Conservation (phyloP, 495 filamentous ascomycete species). For the Aspergillus asperescens region DNA sequence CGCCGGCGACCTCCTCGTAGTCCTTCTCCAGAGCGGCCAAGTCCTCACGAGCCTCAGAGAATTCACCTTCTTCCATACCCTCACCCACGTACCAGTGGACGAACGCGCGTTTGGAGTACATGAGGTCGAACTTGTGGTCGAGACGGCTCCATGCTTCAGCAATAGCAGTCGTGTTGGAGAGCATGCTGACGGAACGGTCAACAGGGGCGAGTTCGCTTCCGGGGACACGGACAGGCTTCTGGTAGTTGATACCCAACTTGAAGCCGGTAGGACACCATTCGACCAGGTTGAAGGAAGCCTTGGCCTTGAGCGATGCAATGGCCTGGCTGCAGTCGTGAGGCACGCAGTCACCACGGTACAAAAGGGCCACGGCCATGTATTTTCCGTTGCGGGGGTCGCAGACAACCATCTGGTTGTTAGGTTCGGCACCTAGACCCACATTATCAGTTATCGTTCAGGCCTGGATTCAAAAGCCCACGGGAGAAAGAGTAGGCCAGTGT, state of each 20-base stretch:
- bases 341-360: conserved; percentile 87
- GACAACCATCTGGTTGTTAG: conserved; percentile 95
- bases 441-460: conserved; percentile 3
- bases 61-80: conserved; percentile 95
- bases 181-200: conserved; percentile 83
- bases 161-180: conserved; percentile 89
- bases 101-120: conserved; percentile 94
- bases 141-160: conserved; percentile 85
- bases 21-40: conserved; percentile 85
- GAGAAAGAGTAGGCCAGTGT: background rate
- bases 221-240: conserved; percentile 77
- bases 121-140: conserved; percentile 92
- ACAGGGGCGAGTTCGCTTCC: conserved; percentile 73
- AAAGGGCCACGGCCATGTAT: conserved; percentile 87
- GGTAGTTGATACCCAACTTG: conserved; percentile 92
- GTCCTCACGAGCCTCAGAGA: conserved; percentile 86
- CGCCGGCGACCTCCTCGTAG: conserved; percentile 84
- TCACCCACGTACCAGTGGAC: conserved; percentile 96
- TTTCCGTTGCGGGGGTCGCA: conserved; percentile 89
- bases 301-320: conserved; percentile 77
- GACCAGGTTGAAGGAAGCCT: conserved; percentile 83
- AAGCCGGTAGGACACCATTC: conserved; percentile 97
- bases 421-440: conserved; percentile 63
- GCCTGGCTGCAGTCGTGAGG: conserved; percentile 78
- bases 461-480: conserved; percentile 1